Evolutionary conservation across 192 early-diverging fungal species (phyloP).

Genomic region (Coemansia sp.): DNA sequence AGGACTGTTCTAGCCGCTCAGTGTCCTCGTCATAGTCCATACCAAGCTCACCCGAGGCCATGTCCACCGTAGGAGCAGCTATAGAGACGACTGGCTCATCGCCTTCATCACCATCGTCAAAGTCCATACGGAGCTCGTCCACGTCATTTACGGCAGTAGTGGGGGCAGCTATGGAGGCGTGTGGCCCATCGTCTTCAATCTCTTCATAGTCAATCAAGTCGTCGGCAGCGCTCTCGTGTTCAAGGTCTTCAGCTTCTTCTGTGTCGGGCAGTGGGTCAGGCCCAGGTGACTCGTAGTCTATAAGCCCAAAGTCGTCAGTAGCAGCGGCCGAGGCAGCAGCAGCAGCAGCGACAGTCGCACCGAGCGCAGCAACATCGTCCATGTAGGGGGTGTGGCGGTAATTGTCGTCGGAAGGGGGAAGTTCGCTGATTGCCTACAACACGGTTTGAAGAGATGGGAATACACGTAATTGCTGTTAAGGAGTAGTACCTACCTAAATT

Average conservation of each 20-base stretch:
- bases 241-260: neutral
- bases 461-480: neutral
- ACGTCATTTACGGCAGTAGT: neutral
- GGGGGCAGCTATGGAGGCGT: neutral
- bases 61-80: neutral
- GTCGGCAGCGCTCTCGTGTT: neutral
- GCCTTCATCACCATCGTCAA: neutral
- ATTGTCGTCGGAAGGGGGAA: neutral
- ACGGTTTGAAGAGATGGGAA: neutral
- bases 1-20: neutral
- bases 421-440: neutral
- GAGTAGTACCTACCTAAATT: neutral
- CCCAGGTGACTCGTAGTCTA: conserved; percentile 45
- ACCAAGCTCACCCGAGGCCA: neutral
- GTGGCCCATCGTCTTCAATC: conserved; percentile 1
- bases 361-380: conserved; percentile 2
- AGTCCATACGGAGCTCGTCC: neutral
- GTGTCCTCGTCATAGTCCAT: neutral
- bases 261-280: conserved; percentile 1
- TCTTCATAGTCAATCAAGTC: conserved; percentile 35
- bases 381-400: neutral
- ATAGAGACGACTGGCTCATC: neutral
- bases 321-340: neutral
- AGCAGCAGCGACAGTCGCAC: neutral
- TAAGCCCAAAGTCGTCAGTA: conserved; percentile 42